A percentile compares a stretch with the other conserved stretches of the same genome.
These are phyloP conservation scores for Plasmopara muralis DNA, from an alignment of 352 stramenopile genomes.

Conservation along the genomic window DNA sequence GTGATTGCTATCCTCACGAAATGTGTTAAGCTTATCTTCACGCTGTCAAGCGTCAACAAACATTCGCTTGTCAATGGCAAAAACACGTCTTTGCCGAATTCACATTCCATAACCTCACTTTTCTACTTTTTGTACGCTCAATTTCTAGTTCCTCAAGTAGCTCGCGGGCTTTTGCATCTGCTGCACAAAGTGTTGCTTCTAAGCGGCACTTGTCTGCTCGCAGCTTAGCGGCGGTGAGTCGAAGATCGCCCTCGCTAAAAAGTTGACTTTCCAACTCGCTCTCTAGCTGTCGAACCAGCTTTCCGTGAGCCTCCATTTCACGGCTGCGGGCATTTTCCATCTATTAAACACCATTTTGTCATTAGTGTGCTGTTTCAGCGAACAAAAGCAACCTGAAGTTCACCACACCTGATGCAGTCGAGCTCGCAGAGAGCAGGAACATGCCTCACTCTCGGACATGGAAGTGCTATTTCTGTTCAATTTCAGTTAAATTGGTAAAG, in stretches of 20 bases:
- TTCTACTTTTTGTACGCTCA: slow-evolving; percentile 5
- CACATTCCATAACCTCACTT: slow-evolving; percentile 4
- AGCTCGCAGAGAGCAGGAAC: slow-evolving; percentile 25
- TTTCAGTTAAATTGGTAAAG: neutral
- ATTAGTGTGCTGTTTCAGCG: neutral
- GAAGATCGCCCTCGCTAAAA: slow-evolving; percentile 29
- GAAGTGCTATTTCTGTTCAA: slow-evolving; percentile 13
- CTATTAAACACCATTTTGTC: slow-evolving; percentile 8
- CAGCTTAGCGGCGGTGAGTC: slow-evolving; percentile 34
- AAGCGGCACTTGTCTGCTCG: slow-evolving; percentile 37
- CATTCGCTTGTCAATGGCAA: neutral
- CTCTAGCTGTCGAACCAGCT: slow-evolving; percentile 31
- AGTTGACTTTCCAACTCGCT: slow-evolving; percentile 20
- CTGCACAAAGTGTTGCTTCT: slow-evolving; percentile 27
- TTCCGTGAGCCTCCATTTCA: slow-evolving; percentile 44
- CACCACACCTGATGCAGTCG: slow-evolving; percentile 33
- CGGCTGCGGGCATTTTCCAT: slow-evolving; percentile 36
- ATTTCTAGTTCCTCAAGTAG: slow-evolving; percentile 14
- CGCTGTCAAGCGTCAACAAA: slow-evolving; percentile 1
- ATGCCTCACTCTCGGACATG: slow-evolving; percentile 8
- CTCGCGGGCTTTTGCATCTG: slow-evolving; percentile 14
- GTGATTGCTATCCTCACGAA: slow-evolving; percentile 10
- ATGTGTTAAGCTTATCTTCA: slow-evolving; percentile 6
- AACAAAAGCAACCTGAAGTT: neutral
- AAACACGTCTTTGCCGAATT: neutral